Percentiles rank a stretch among this genome's conserved stretches.
phyloP scores from a whole-genome alignment of 2,329 filamentous ascomycete genomes.

The Hypoxylon sp. region DNA sequence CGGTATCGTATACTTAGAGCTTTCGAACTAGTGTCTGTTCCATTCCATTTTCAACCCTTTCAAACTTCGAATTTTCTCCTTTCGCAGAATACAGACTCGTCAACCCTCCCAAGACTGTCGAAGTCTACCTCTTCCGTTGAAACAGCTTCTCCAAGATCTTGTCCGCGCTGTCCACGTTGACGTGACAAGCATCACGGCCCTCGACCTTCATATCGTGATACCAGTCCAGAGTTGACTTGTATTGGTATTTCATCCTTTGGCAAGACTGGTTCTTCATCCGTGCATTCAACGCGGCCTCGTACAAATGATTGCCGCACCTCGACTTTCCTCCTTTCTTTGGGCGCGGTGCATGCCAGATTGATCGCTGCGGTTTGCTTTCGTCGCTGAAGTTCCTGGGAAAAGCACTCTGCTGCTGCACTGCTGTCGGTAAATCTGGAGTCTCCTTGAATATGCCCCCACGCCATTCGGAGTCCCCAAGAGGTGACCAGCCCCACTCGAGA shows the following conservation, averaged over 20 bases:
- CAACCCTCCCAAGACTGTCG: neutral
- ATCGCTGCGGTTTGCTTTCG: constrained; percentile 49
- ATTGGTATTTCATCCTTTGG: constrained; percentile 56
- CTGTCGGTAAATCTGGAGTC: neutral
- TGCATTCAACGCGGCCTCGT: constrained; percentile 53
- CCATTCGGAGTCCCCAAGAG: constrained; percentile 47
- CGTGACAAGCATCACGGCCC: constrained; percentile 63
- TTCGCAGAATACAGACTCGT: neutral
- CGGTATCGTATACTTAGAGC: neutral
- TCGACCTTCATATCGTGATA: constrained; percentile 61
- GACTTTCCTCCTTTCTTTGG: constrained; percentile 45
- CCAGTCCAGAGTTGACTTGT: constrained; percentile 64
- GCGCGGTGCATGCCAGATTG: constrained; percentile 63
- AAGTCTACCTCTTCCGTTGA: constrained; percentile 17
- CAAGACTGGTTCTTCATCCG: constrained; percentile 36
- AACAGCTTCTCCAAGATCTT: constrained; percentile 51
- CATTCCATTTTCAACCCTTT: neutral
- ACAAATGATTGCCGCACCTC: constrained; percentile 60
- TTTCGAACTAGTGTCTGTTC: neutral
- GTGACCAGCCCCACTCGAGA: constrained; percentile 54
- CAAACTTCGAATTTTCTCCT: neutral
- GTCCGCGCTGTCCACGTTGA: constrained; percentile 61
- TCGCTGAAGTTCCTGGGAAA: constrained; percentile 46
- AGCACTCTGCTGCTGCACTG: constrained; percentile 5
- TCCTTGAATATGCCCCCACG: constrained; percentile 27